These are phyloP conservation scores for Pythium aristosporum DNA, from an alignment of 352 stramenopile genomes.

Conservation along the genomic window DNA sequence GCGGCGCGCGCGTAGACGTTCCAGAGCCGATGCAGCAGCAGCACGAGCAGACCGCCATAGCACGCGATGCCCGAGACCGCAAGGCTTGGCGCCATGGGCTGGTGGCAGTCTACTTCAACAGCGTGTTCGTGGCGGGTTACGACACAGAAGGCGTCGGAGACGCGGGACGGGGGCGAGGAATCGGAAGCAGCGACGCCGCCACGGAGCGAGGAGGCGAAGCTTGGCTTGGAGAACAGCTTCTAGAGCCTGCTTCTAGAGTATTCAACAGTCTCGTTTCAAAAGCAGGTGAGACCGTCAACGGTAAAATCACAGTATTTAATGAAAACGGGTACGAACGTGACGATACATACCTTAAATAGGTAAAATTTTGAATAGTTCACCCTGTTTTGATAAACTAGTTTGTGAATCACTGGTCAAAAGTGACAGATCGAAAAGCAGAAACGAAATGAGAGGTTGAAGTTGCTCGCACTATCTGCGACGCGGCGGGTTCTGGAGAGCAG, in stretches of 20 bases:
- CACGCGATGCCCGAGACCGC: not conserved
- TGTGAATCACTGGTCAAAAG: not conserved
- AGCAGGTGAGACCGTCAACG: not conserved
- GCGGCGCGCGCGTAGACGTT: conserved; percentile 1
- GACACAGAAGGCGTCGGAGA: no score
- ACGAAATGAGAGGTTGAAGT: not conserved
- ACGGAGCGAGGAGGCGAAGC: not conserved
- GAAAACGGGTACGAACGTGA: no score
- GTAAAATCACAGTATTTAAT: no score
- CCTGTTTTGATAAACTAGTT: conserved; percentile 8
- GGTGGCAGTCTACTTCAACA: not conserved
- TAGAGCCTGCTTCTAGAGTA: not conserved
- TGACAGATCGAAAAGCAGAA: not conserved
- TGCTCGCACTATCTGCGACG: not conserved
- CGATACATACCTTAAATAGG: conserved; percentile 3
- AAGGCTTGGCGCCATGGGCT: not conserved
- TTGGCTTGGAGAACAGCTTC: not conserved
- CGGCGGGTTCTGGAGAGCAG: not conserved
- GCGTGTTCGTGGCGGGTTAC: not conserved
- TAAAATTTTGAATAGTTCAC: not conserved
- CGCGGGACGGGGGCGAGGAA: not conserved
- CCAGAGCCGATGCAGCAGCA: conserved; percentile 15
- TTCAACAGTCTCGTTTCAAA: conserved; percentile 2
- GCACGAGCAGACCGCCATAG: not conserved
- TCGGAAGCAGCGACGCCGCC: not conserved